phyloP scores from a whole-genome alignment of 164 flowering plant genomes.

The Nymphaea colorata region DNA sequence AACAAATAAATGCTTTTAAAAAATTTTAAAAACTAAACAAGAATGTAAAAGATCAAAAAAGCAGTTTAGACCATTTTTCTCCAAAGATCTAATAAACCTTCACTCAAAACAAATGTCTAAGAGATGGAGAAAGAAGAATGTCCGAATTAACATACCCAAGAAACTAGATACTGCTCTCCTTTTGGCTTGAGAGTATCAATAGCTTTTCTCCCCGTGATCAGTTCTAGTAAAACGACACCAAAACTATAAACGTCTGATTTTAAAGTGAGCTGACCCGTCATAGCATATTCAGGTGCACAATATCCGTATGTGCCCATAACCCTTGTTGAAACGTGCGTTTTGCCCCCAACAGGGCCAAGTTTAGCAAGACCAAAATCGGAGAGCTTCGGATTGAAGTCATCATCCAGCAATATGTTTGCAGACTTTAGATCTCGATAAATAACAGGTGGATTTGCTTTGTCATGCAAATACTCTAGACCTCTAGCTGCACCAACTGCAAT shows the following conservation, averaged over 20 bases:
- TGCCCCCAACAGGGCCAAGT: constrained; percentile 77
- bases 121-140: not conserved
- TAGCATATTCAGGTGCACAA: constrained; percentile 76
- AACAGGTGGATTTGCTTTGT: constrained; percentile 64
- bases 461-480: constrained; percentile 76
- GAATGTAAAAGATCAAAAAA: no score
- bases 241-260: constrained; percentile 73
- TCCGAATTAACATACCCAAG: constrained; percentile 35
- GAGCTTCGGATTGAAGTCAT: constrained; percentile 59
- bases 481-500: constrained; percentile 74
- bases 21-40: no score
- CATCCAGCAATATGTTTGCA: constrained; percentile 69
- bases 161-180: constrained; percentile 60
- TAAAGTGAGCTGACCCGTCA: constrained; percentile 60
- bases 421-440: constrained; percentile 80
- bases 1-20: no score
- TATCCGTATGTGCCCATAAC: constrained; percentile 82
- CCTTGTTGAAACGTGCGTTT: constrained; percentile 67
- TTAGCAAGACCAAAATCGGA: constrained; percentile 90
- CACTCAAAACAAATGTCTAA: no score
- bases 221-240: constrained; percentile 73
- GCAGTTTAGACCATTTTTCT: no score
- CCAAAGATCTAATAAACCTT: no score
- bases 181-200: constrained; percentile 31
- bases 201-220: constrained; percentile 74